phyloP scores from a whole-genome alignment of 164 flowering plant species.

The Chloranthus sessilifolius region DNA sequence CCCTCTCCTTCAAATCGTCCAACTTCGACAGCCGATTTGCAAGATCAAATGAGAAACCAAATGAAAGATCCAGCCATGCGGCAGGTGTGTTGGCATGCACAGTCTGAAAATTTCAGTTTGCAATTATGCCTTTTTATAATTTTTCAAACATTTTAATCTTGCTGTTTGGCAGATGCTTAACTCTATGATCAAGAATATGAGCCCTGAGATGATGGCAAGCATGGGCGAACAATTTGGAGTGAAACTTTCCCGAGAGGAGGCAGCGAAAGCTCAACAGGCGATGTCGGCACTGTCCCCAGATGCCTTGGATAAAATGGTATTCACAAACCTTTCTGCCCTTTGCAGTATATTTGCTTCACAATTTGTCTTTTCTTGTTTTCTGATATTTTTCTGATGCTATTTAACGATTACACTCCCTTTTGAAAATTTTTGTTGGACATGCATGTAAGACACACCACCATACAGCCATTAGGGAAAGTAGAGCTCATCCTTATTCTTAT shows the following conservation, averaged over 20 bases:
- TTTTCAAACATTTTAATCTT: neutral
- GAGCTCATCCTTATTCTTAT: no score
- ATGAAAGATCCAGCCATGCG: conserved; percentile 95
- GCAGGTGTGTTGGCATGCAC: conserved; percentile 38
- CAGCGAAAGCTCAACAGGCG: conserved; percentile 89
- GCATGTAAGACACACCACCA: no score
- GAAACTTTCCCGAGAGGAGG: conserved; percentile 85
- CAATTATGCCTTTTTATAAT: neutral
- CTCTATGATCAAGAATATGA: conserved; percentile 88
- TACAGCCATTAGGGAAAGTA: no score
- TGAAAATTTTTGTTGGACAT: no score
- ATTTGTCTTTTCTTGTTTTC: neutral
- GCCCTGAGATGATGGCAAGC: conserved; percentile 92
- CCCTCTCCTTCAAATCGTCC: conserved; percentile 33
- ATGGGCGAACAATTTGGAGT: conserved; percentile 93
- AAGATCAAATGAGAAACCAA: conserved; percentile 87
- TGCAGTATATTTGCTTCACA: neutral
- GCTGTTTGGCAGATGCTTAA: conserved; percentile 63
- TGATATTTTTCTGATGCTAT: no score
- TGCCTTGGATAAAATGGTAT: conserved; percentile 85
- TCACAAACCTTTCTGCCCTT: neutral
- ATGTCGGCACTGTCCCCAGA: conserved; percentile 92
- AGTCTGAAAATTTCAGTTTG: neutral
- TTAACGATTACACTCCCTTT: no score
- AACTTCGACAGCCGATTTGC: conserved; percentile 47